Evolutionary conservation across 306 rosid genomes (phyloP), one percentile per base, ranked within the genome.

Genomic region (Luffa aegyptiaca): DNA sequence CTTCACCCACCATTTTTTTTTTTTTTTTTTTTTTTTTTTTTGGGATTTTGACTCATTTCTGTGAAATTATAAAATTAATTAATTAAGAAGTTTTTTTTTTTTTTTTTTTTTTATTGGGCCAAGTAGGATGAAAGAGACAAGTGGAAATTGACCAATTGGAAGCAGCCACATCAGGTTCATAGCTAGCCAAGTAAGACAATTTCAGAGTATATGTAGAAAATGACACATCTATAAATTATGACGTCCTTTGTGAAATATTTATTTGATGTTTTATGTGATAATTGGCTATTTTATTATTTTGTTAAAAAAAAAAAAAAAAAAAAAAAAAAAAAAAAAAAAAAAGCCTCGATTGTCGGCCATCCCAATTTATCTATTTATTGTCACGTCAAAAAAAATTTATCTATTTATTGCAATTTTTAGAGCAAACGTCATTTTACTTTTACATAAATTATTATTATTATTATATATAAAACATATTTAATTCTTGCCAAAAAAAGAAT

Each of bases 141-240:
- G 31, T 21, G 14, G 17, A 17, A 49, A 16, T 1, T 4, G 18
- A 33, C 78, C 62, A 74, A 74, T 74, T 9, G 9, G 62, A 36
- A 49, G 62, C 33, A 3, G 63, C 78, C 63, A 75, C 78, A 35
- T 75, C 78, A 33, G 58, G 10, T 75, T 75, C 78, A 75, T 52
- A 33, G 33, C 33, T 75, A 52, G 58, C 63, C 58, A 52, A 16
- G 45, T 75, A 75, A 75, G 63, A 75, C 78, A 75, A 75, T 33
- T 36, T 52, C 48, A 52, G 48, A 74, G 78, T 75, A 75, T 75
- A 52, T 75, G 63, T 75, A 56, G 78, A 75, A 52, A 75, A 75
- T 17, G 63, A 75, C 78, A 35, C 62, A 45, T 45, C 39, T 75
- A 33, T 8, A 17, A 35, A 52, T 52, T 48, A 52, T 75, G 78